These are phyloP conservation scores for Citrus reticulata DNA, from an alignment of 345 rosid species.

Conservation along the genomic window DNA sequence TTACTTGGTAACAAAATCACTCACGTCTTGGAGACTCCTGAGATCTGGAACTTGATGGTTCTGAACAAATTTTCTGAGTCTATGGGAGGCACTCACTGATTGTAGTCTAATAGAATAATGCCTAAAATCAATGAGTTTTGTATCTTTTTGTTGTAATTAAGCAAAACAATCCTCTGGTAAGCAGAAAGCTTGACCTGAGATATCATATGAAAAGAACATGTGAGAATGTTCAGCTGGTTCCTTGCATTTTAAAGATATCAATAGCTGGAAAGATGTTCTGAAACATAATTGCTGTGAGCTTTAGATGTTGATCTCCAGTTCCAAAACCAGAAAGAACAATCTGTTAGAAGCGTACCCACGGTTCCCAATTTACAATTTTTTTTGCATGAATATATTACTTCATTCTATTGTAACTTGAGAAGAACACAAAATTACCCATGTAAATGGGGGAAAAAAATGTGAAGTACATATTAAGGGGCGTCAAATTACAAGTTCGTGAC, in stretches of 20 bases:
- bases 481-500: background rate
- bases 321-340: conserved; percentile 59
- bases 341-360: no score
- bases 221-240: conserved; percentile 10
- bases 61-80: no score
- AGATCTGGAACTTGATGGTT: no score
- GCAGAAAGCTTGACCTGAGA: conserved; percentile 88
- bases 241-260: conserved; percentile 35
- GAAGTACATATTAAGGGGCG: background rate
- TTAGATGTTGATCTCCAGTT: conserved; percentile 74
- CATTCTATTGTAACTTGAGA: background rate
- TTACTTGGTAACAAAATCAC: no score
- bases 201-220: conserved; percentile 17
- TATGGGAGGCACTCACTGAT: no score
- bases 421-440: background rate
- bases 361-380: background rate
- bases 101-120: no score
- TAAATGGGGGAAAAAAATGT: background rate
- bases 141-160: no score
- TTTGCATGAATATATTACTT: background rate
- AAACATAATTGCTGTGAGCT: conserved; percentile 75
- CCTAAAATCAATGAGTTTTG: no score
- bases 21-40: no score
- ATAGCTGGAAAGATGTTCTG: conserved; percentile 36
- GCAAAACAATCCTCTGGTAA: conserved; percentile 76